Evolutionary conservation across 345 rosid genomes (phyloP).

Genomic region (Toxicodendron radicans): DNA sequence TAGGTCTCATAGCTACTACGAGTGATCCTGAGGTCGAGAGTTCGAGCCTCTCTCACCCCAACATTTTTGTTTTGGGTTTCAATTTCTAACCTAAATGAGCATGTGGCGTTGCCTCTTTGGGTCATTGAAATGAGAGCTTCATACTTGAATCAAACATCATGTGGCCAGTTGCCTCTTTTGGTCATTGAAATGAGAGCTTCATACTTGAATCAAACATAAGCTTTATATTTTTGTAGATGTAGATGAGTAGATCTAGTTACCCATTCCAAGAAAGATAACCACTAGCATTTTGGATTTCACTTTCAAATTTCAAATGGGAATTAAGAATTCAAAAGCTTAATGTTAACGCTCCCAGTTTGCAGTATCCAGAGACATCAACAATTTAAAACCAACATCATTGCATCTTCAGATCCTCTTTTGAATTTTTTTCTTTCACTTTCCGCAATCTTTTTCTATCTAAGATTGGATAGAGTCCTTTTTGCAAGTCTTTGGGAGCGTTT

Average conservation of each 20-base stretch:
- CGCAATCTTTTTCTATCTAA: too few relatives aligned
- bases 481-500: neutral
- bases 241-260: neutral
- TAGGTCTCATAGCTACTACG: constrained; percentile 85
- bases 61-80: neutral
- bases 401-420: neutral
- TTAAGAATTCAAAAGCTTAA: neutral
- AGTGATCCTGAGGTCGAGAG: constrained; percentile 97
- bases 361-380: neutral
- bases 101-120: neutral
- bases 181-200: neutral
- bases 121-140: neutral
- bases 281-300: too few relatives aligned
- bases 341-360: neutral
- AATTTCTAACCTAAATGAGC: neutral
- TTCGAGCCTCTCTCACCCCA: constrained; percentile 98
- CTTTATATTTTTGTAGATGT: neutral
- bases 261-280: neutral
- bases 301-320: neutral
- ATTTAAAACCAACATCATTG: neutral
- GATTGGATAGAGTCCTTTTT: neutral
- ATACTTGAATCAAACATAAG: neutral
- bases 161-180: neutral
- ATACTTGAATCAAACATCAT: neutral
- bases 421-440: neutral